phyloP scores from a whole-genome alignment of 495 filamentous ascomycete species.

The Lepidopterella palustris region DNA sequence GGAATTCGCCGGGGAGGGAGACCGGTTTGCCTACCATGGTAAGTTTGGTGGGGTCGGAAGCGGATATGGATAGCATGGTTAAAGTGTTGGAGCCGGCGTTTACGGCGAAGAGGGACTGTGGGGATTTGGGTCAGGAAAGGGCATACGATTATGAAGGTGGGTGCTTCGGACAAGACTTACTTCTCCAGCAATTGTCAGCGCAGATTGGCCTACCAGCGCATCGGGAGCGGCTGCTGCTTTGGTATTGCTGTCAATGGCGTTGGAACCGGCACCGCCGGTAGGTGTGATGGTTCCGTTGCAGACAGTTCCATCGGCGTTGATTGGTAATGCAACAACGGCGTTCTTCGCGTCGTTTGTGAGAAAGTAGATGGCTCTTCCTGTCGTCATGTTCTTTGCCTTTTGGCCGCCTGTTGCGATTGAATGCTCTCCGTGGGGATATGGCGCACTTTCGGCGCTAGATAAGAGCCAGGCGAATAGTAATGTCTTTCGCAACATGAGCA shows the following conservation, averaged over 20 bases:
- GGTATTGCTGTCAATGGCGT: conserved; percentile 25
- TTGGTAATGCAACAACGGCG: conserved; percentile 22
- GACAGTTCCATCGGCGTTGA: conserved; percentile 25
- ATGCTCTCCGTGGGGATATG: not conserved
- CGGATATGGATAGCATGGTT: conserved; percentile 47
- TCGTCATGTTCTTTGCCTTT: not conserved
- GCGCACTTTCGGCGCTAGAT: not conserved
- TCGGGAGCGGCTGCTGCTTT: conserved; percentile 39
- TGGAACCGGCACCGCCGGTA: conserved; percentile 23
- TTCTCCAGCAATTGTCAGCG: conserved; percentile 43
- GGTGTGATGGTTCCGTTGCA: conserved; percentile 17
- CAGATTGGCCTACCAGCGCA: conserved; percentile 46
- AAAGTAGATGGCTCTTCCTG: conserved; percentile 27
- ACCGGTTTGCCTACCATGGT: conserved; percentile 41
- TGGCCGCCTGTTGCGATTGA: not conserved
- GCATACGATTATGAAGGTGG: not conserved
- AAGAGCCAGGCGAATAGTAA: not conserved
- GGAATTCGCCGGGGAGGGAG: conserved; percentile 49
- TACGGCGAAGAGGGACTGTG: conserved; percentile 46
- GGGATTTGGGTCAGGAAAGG: no score
- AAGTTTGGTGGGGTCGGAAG: conserved; percentile 42
- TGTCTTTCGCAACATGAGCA: not conserved
- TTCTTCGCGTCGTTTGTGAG: conserved; percentile 30
- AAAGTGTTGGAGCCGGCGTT: conserved; percentile 56
- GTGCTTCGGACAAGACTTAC: conserved; percentile 32